phyloP scores from a whole-genome alignment of 148 eudicot genomes.

The Silene uniflora region DNA sequence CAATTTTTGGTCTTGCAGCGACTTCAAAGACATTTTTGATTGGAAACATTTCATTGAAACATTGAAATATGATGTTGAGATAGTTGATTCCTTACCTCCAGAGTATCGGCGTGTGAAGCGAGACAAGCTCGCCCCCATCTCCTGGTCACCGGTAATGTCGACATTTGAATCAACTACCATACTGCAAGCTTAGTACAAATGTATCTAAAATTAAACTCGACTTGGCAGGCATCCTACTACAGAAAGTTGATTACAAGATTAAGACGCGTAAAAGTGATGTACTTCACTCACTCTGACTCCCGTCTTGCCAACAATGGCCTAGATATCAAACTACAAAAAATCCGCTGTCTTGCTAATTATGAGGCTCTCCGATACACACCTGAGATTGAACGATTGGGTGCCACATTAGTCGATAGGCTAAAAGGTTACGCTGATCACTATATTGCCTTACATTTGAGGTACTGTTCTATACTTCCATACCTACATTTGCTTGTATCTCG shows the following conservation, averaged over 20 bases:
- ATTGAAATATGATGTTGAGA: conserved; percentile 36
- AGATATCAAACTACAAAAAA: conserved; percentile 35
- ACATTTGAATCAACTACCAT: background rate
- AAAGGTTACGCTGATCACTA: conserved; percentile 28
- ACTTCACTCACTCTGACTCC: conserved; percentile 43
- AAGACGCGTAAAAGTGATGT: conserved; percentile 35
- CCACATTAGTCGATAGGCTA: conserved; percentile 32
- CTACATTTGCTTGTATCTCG: background rate
- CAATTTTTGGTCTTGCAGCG: conserved; percentile 26
- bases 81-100: conserved; percentile 46
- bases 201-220: background rate
- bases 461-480: background rate
- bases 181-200: too few relatives aligned
- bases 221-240: conserved; percentile 38
- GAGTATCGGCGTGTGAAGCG: conserved; percentile 26
- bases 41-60: conserved; percentile 41
- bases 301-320: conserved; percentile 51
- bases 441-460: conserved; percentile 61
- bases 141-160: conserved; percentile 48
- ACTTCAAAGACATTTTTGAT: conserved; percentile 54
- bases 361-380: conserved; percentile 40
- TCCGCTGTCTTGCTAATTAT: conserved; percentile 54
- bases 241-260: conserved; percentile 25
- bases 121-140: conserved; percentile 36
- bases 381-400: conserved; percentile 39